A percentile compares a stretch with the other conserved stretches of the same genome.
phyloP scores from a whole-genome alignment of 306 rosid genomes.

The Glycine soja region DNA sequence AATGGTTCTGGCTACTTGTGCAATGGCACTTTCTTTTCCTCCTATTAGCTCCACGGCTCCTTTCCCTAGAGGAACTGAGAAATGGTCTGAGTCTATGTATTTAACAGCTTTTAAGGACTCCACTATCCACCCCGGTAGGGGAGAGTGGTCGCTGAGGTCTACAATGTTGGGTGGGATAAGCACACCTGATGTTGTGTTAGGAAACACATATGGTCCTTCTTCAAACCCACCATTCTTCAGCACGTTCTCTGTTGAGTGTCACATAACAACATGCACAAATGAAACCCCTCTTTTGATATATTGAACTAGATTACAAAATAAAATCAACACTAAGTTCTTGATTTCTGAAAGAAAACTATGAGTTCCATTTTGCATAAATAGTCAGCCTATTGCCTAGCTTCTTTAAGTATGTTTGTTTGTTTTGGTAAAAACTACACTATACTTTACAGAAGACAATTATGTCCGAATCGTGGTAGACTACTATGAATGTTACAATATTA shows the following conservation, averaged over 20 bases:
- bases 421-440: too few species aligned
- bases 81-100: slow-evolving; percentile 81
- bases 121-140: slow-evolving; percentile 93
- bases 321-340: background rate
- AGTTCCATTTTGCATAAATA: too few species aligned
- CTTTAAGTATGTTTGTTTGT: too few species aligned
- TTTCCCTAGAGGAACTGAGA: slow-evolving; percentile 75
- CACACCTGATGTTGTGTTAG: slow-evolving; percentile 82
- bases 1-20: slow-evolving; percentile 78
- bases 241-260: slow-evolving; percentile 61
- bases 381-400: too few species aligned
- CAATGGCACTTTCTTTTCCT: slow-evolving; percentile 93
- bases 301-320: background rate
- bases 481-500: too few species aligned
- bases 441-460: too few species aligned
- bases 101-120: slow-evolving; percentile 92
- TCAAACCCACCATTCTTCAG: slow-evolving; percentile 84
- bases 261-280: background rate
- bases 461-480: too few species aligned
- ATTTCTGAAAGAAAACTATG: too few species aligned
- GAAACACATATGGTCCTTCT: slow-evolving; percentile 75
- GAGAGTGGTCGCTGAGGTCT: slow-evolving; percentile 74
- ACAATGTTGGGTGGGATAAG: slow-evolving; percentile 91
- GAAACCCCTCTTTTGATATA: background rate
- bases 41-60: slow-evolving; percentile 85